Evolutionary conservation across 2,329 filamentous ascomycete genomes (phyloP), one percentile per base, ranked within the genome.

Genomic region (Zymoseptoria ardabiliae): DNA sequence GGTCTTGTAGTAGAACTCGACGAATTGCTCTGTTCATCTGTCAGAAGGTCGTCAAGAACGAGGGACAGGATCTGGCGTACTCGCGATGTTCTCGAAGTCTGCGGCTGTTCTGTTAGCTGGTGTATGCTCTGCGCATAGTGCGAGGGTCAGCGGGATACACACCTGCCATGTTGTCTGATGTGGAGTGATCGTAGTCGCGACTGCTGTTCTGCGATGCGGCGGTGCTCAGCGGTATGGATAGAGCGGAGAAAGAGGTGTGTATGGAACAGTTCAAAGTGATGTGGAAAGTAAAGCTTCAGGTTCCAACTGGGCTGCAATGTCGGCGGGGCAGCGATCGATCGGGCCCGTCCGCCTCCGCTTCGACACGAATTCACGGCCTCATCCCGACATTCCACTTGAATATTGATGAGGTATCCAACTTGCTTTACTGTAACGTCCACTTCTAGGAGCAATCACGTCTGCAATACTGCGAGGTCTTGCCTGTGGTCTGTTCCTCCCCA

Each of bases 1-100:
- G 61, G 86, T 87, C 71, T 87, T 81, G 83, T 96, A 97, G 85
- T 97, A 97, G 81, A 88, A 93, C 62, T 86, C 73, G 67, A 93
- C 87, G 77, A 97, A 97, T 78, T 95, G 84, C 75, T 87, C 92
- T 97, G 72, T 11, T n/a, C 22, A 22, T 8, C 13, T 10, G 53
- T 63, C 28, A 62, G 62, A 30, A 11, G 22, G 51, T 19, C n/a
- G 21, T 55, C 11, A 2, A 35, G n/a, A n/a, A 45, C n/a, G 17
- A 22, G 20, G 21, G 20, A 6, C 13, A 21, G 21, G 20, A 5
- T 23, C 35, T 35, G 52, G 60, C 70, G 57, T 66, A 71, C 69
- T 70, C 59, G 70, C 70, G 56, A 72, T 67, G 53, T 54, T 63
- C 55, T 72, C 61, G 64, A 72, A 72, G 65, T 72, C 70, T 71